These are phyloP conservation scores for Conticribra guillardii DNA, from an alignment of 108 stramenopile species.

Conservation along the genomic window DNA sequence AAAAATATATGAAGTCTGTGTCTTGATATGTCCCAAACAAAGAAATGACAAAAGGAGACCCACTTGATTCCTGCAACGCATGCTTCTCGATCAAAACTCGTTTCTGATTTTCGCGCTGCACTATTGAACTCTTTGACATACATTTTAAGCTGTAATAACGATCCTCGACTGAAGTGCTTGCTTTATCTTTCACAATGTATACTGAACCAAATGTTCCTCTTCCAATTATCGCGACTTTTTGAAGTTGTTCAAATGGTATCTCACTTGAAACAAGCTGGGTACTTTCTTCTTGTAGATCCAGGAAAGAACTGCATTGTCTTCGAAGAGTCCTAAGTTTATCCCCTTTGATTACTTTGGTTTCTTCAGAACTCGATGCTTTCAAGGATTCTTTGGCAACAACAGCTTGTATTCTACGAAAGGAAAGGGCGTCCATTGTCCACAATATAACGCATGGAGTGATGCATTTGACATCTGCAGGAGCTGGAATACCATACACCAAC, in stretches of 20 bases:
- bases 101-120: constrained; percentile 36
- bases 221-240: constrained; percentile 35
- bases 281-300: constrained; percentile 43
- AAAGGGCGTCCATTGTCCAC: constrained; percentile 45
- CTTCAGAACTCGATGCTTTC: constrained; percentile 21
- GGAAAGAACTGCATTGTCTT: constrained; percentile 41
- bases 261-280: constrained; percentile 9
- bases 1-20: constrained; percentile 45
- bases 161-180: constrained; percentile 8
- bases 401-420: constrained; percentile 48
- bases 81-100: constrained; percentile 56
- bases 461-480: constrained; percentile 38
- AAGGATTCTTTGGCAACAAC: constrained; percentile 42
- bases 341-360: constrained; percentile 13
- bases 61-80: constrained; percentile 34
- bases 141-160: constrained; percentile 48
- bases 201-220: constrained; percentile 53
- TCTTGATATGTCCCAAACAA: constrained; percentile 54
- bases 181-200: constrained; percentile 38
- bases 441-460: constrained; percentile 44
- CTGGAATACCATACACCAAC: constrained; percentile 53
- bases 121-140: constrained; percentile 53
- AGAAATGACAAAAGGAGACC: constrained; percentile 45
- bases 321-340: constrained; percentile 14
- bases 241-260: constrained; percentile 24